Conservation (phyloP, 345 rosid genomes). For the Eutrema yunnanense region DNA sequence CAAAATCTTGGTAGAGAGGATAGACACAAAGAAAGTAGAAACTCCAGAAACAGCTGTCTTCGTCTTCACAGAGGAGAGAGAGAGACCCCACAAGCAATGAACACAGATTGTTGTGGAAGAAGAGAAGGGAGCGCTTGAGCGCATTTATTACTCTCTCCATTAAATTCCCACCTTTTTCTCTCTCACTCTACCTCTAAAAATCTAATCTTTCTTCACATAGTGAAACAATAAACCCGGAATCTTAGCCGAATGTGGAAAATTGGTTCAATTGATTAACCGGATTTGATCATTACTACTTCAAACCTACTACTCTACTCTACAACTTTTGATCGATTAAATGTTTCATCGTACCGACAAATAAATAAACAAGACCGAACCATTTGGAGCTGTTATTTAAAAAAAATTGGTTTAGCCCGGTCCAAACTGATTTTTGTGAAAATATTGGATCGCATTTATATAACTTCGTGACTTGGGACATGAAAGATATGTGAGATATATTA, state of each 20-base stretch:
- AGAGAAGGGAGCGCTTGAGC: constrained; percentile 25
- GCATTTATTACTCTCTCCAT: constrained; percentile 33
- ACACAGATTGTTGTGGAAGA: constrained; percentile 29
- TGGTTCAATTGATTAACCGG: not conserved
- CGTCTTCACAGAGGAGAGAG: constrained; percentile 19
- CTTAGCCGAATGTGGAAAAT: not conserved
- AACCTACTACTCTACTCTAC: not conserved
- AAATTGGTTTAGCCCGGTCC: not conserved
- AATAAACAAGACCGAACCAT: not conserved
- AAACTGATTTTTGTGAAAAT: not conserved
- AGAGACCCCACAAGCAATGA: constrained; percentile 35
- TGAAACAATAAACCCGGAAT: not conserved
- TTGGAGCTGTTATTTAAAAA: not conserved
- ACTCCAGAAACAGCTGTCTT: constrained; percentile 31
- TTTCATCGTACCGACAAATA: constrained; percentile 3
- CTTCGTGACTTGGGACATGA: constrained; percentile 18
- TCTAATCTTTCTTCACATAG: not conserved
- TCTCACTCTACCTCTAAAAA: not conserved
- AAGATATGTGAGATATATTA: constrained; percentile 13
- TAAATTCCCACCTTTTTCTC: constrained; percentile 22
- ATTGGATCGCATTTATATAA: constrained; percentile 21
- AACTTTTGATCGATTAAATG: not conserved
- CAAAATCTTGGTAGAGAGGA: constrained; percentile 5
- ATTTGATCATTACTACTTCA: not conserved
- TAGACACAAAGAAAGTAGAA: constrained; percentile 14